Base-by-base conservation (phyloP, 2,329 filamentous ascomycete species). In the Paraconiothyrium brasiliense region DNA sequence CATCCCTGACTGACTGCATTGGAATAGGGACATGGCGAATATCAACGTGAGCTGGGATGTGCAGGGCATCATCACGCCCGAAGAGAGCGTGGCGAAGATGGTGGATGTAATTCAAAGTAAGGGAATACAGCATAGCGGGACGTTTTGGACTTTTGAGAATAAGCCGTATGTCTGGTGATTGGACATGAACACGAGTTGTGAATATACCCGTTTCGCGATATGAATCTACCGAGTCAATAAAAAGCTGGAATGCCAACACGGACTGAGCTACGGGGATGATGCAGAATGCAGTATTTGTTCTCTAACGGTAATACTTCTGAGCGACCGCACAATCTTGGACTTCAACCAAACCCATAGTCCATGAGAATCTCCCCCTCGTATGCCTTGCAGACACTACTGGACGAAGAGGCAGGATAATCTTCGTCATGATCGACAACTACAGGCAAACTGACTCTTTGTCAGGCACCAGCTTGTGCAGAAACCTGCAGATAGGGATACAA, bases 101-200 rank as follows among this genome's bases (percentile, higher is more conserved):
- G 78, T 86, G 37, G 70, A 78, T 58, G 84, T 86, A 1, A 84
- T 86, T 60, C 78, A 80, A 62, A 82, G 77, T 64, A 86, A 83
- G 71, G 78, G 75, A 30, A 78, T 79, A 30, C 76, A 79, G 62
- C 80, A 86, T 52, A 85, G 79, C 62, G 85, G 84, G 4, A 86
- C 83, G 1, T 87, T 86, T 63, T 86, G 84, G 84, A 85, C 84
- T 7, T 87, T 81, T 78, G 81, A 86, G 65, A 81, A 84, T 56
- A 80, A 83, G 72, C 73, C 70, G 9, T 76, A 77, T 59, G 44
- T 70, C 3, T 76, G 75, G 75, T 77, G 56, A 74, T 10, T 16
- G 10, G 30, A 37, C 7, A 9, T 46, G 37, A 47, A 51, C 2
- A 27, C 20, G n/a, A 41, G 13, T n/a, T 34, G 37, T 43, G 37